A percentile compares a stretch with the other conserved stretches of the same genome.
phyloP scores from a whole-genome alignment of 441 rosid genomes.

The Corymbia calophylla region DNA sequence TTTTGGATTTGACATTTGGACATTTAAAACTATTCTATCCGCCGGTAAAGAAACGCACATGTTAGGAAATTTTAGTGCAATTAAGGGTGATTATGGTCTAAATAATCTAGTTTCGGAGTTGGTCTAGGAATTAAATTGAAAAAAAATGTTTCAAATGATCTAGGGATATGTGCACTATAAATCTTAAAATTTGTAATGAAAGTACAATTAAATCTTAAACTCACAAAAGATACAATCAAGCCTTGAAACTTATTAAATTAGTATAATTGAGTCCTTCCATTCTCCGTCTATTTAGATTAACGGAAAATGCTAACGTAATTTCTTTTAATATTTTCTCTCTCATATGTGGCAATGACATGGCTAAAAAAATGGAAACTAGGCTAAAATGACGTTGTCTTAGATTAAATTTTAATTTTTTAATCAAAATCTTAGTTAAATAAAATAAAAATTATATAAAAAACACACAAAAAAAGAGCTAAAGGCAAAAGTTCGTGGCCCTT shows the following conservation, averaged over 20 bases:
- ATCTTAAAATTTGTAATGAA: no score
- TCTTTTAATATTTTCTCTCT: background rate
- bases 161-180: fast-evolving
- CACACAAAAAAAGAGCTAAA: background rate
- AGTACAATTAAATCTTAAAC: background rate
- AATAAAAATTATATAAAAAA: no score
- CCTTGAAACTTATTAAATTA: fast-evolving
- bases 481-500: background rate
- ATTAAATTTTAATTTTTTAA: no score
- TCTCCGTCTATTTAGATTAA: background rate
- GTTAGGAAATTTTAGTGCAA: background rate
- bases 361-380: no score
- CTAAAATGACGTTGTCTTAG: no score
- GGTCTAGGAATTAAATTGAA: fast-evolving
- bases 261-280: no score
- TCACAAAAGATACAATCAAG: no score
- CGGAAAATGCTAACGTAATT: fast-evolving
- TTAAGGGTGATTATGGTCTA: background rate
- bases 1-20: background rate
- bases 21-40: background rate
- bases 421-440: no score
- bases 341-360: fast-evolving
- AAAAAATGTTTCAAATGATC: background rate
- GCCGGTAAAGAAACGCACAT: fast-evolving
- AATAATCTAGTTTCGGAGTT: background rate